Conservation (phyloP, 1,139 yeast species). For the Yamadazyma atmosphaerica region DNA sequence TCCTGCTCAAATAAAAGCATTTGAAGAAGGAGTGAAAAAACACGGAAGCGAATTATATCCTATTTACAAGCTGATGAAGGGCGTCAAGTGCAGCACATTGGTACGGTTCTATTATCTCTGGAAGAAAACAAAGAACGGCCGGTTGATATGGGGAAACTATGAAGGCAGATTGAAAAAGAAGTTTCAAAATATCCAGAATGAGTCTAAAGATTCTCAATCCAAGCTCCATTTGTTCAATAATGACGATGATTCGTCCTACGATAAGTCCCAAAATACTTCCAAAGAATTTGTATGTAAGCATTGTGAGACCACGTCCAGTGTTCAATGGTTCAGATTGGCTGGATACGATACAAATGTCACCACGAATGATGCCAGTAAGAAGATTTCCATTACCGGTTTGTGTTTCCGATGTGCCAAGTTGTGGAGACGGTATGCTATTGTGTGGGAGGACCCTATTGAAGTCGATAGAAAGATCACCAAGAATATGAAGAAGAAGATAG, state of each 20-base stretch:
- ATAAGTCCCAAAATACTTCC: conserved; percentile 45
- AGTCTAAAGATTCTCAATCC: conserved; percentile 27
- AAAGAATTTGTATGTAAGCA: conserved; percentile 59
- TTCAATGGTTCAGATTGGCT: conserved; percentile 72
- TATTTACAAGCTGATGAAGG: conserved; percentile 64
- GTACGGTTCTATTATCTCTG: conserved; percentile 86
- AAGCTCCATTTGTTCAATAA: conserved; percentile 47
- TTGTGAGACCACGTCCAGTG: conserved; percentile 55
- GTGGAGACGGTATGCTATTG: conserved; percentile 88
- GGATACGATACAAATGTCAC: conserved; percentile 49
- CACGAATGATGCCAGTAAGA: conserved; percentile 19
- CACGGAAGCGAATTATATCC: conserved; percentile 82
- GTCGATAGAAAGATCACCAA: conserved; percentile 50
- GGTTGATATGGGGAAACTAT: conserved; percentile 77
- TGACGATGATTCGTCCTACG: conserved; percentile 73
- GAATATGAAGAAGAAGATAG: conserved; percentile 61
- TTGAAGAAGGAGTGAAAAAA: conserved; percentile 73
- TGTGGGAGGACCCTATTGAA: conserved; percentile 84
- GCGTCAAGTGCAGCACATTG: conserved; percentile 72
- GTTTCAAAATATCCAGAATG: conserved; percentile 31
- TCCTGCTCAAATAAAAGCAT: conserved; percentile 59
- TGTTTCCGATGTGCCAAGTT: conserved; percentile 85
- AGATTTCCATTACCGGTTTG: conserved; percentile 50
- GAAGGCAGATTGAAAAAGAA: conserved; percentile 69
- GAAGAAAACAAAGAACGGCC: conserved; percentile 84